These are phyloP conservation scores for Haematococcus sp. DNA, from an alignment of 139 green algal species.

Conservation along the genomic window DNA sequence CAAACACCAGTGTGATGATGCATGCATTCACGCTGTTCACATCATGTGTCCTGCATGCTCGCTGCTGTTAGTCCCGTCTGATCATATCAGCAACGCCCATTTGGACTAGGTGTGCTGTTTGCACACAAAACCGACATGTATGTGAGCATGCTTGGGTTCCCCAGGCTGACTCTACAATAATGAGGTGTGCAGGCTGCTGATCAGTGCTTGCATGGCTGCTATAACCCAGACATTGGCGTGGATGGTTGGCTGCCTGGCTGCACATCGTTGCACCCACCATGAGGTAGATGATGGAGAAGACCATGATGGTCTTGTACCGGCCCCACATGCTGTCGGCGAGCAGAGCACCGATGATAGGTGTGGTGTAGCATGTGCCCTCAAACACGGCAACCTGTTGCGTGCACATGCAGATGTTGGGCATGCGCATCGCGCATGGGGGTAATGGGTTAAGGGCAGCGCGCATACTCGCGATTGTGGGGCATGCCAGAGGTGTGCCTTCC, in stretches of 20 bases:
- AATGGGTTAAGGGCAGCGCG: background rate
- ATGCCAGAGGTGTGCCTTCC: background rate
- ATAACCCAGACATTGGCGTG: background rate
- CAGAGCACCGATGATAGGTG: conserved; percentile 88
- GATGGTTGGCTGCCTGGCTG: background rate
- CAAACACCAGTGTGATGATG: too few species aligned
- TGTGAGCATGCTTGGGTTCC: too few species aligned
- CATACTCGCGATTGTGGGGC: background rate
- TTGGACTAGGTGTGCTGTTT: too few species aligned
- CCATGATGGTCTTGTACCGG: conserved; percentile 93
- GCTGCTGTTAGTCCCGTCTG: too few species aligned
- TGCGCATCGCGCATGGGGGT: background rate
- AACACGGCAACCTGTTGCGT: conserved; percentile 81
- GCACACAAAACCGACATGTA: too few species aligned
- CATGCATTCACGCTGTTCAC: too few species aligned
- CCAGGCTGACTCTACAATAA: too few species aligned
- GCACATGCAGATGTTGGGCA: background rate
- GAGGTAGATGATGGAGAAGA: conserved; percentile 92
- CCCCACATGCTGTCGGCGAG: conserved; percentile 88
- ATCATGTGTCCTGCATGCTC: too few species aligned
- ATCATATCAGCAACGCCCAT: too few species aligned
- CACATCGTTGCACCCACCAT: conserved; percentile 33
- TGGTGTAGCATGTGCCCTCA: conserved; percentile 91
- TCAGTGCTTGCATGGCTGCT: too few species aligned
- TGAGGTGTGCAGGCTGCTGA: too few species aligned